Evolutionary conservation across 2,329 filamentous ascomycete genomes (phyloP), one percentile per base, ranked within the genome.

Genomic region (Rhynchosporium agropyri): DNA sequence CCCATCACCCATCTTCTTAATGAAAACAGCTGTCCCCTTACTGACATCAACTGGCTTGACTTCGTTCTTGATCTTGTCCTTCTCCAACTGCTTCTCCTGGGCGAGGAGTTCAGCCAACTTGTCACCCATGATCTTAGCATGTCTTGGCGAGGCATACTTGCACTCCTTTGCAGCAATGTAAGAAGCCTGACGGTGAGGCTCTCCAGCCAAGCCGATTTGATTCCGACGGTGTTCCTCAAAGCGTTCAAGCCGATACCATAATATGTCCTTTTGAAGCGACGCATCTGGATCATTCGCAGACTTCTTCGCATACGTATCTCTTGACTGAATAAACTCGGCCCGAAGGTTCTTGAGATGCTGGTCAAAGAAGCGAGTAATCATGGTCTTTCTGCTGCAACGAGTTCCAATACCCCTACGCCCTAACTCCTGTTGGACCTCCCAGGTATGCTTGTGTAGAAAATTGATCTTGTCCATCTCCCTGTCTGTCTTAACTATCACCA

Each of bases 211-310:
- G 36, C 51, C 51, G 20, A 54, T 54, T 54, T 54, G 51, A 42
- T 40, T 54, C 8, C 8, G 8, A 54, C 33, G 36, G 36, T 54
- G 51, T 33, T 54, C 51, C 5, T 28, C 3, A 20, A 42, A 54
- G 12, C 51, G 40, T 29, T 54, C 51, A 13, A 54, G 9, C 3
- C 51, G 51, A 38, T 42, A 54, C 51, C 51, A 54, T 20, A 54
- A 42, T 15, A 54, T 54, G 9, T 54, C 36, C 36, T 54, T 54
- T 20, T 54, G 38, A 2, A 54, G 20, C n/a, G 40, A 29, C 8
- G n/a, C 20, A n/a, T 54, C 36, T 2, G 36, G 12, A 20, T 54
- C 33, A 26, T n/a, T 9, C 38, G 12, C 13, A 33, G 20, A 9
- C n/a, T 12, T 54, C 26, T 36, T n/a, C 9, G 51, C 51, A 40